A percentile compares a stretch with the other conserved stretches of the same genome.
These are phyloP conservation scores for Leccinum solheimii DNA, from an alignment of 1,284 basidiomycete species.

Conservation along the genomic window DNA sequence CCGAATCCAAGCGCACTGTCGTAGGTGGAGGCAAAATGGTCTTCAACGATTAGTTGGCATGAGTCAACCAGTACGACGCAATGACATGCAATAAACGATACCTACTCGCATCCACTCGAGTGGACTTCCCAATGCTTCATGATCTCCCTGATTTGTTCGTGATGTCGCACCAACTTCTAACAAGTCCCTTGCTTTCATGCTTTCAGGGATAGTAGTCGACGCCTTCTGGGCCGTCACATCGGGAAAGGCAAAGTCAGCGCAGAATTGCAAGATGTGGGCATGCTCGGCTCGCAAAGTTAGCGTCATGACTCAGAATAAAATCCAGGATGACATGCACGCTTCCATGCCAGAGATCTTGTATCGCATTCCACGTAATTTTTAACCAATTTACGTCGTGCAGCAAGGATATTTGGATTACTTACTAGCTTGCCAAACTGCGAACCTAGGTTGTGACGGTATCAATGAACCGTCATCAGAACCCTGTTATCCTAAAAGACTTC, in stretches of 20 bases:
- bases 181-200: conserved; percentile 65
- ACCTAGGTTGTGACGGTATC: not conserved
- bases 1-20: conserved; percentile 34
- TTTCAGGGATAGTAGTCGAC: conserved; percentile 72
- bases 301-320: conserved; percentile 1
- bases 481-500: not conserved
- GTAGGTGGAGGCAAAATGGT: conserved; percentile 44
- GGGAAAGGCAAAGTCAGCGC: conserved; percentile 58
- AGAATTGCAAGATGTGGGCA: conserved; percentile 50
- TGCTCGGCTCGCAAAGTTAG: conserved; percentile 36
- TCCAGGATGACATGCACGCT: conserved; percentile 53
- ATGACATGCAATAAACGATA: conserved; percentile 13
- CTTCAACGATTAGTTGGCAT: conserved; percentile 69
- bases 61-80: conserved; percentile 83
- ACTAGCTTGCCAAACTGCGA: not conserved
- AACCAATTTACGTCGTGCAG: not conserved
- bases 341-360: conserved; percentile 78
- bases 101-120: too few species aligned
- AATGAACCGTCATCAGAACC: not conserved
- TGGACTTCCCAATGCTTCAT: not conserved
- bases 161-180: conserved; percentile 20
- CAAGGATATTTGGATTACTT: not conserved
- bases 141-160: not conserved
- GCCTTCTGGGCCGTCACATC: conserved; percentile 84
- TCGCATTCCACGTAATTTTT: conserved; percentile 6